Base-by-base conservation (phyloP, 441 rosid genomes). In the Pelargonium australe region DNA sequence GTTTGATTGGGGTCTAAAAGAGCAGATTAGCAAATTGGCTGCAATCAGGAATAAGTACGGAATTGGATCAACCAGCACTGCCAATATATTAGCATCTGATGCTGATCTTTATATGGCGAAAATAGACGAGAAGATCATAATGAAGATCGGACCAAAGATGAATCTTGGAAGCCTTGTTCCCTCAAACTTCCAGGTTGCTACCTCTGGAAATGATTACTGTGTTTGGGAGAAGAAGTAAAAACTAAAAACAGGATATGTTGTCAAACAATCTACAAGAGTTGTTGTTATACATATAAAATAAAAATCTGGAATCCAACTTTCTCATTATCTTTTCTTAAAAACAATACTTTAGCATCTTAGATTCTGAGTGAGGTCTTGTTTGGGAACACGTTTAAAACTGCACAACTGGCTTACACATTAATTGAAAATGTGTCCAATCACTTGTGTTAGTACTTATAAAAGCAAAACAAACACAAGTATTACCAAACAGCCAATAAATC, bases 121-220 rank as follows among this genome's bases (percentile, higher is more conserved):
- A 67, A 81, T 89, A 44, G 83, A 82, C 60, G 89, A 77, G 5
- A 84, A 81, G 67, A 67, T 90, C 40, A 80, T 86, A 1, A 77
- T 87, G 83, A 90, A 87, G 81, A 87, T 85, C 19, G 91, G 96
- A 20, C 80, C 90, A 20, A 87, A 71, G 80, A 55, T 8, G 73
- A 84, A 87, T 71, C 74, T 90, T 7, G 91, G 89, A 53, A 64
- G 72, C 53, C 88, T 87, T 5, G 82, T 88, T 64, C 90, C 91
- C 60, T 28, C 84, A 16, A 70, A 80, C 40, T 84, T 77, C 78
- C 73, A 66, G 76, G 72, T 86, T 67, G 84, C 85, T 75, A 63
- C 82, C 63, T 80, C 86, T 4, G 91, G 89, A 66, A 47, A 66
- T 3, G 84, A 80, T 72, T 86, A 70, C 47, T 73, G 75, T 57